Evolutionary conservation across 257 asterid genomes (phyloP), one percentile per base, ranked within the genome.

Genomic region (Knoxia roxburghii): DNA sequence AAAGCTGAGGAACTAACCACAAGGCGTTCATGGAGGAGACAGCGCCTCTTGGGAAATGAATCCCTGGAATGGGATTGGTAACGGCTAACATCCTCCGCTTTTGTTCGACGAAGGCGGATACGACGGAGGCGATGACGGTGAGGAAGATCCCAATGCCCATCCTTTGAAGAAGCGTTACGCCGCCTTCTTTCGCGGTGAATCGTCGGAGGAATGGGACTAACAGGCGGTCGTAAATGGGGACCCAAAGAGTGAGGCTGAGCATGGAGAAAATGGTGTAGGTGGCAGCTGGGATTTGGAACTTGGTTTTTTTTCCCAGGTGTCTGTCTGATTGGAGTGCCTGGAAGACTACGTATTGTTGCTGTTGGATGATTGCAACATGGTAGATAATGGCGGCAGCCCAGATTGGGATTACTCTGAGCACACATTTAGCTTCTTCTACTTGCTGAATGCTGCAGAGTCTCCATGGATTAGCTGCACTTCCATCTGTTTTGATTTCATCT

Each of bases 321-420:
- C 97, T 76, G 76, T 86, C 71, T 57, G 91, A 83, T 58, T 88
- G 96, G 13, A 83, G 87, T 4, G 95, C 94, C 61, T 91, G 98
- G 75, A 86, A 86, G 53, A 91, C 93, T 7, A 83, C 73, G 82
- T 82, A 90, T 32, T 85, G 90, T 35, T 81, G 89, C 32, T 82
- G 86, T 5, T 80, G 74, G 23, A 27, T 2, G 5, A 72, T 72
- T 15, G 84, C 87, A 14, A 91, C 57, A 72, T 86, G 82, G 81
- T 72, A 87, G 13, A 88, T 0, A 20, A 89, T 80, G 65, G 85
- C 83, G 5, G 95, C 68, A 50, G 88, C 79, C 57, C 88, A 83
- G 49, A 91, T 64, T 5, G 95, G 98, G 24, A 91, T 70, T 11
- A 88, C 85, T 29, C 86, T 75, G 0, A 84, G 33, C 0, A 91